Conservation (phyloP, 441 rosid genomes). For the Pelargonium fulgidum region DNA sequence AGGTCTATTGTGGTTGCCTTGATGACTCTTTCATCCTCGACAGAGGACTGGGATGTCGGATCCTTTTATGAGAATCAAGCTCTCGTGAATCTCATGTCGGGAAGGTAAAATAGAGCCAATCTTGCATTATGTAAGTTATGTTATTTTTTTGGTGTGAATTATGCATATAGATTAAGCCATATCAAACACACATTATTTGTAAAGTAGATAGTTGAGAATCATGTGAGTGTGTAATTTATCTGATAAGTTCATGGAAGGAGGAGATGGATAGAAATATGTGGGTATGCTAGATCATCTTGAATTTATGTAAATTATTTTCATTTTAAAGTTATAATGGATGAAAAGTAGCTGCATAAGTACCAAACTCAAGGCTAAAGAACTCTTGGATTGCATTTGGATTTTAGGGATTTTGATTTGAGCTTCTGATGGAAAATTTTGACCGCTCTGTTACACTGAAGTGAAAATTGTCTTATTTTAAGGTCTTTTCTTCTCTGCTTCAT, state of each 20-base stretch:
- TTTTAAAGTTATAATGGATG: too few species aligned
- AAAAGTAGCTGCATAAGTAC: too few species aligned
- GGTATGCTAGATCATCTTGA: too few species aligned
- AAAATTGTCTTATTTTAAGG: too few species aligned
- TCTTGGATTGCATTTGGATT: too few species aligned
- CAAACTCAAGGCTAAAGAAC: too few species aligned
- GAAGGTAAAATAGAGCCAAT: constrained; percentile 37
- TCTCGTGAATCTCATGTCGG: constrained; percentile 67
- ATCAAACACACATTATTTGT: background rate
- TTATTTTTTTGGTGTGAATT: background rate
- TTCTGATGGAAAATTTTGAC: too few species aligned
- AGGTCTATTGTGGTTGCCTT: constrained; percentile 82
- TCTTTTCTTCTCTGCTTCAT: too few species aligned
- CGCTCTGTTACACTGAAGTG: too few species aligned
- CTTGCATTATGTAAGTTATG: background rate
- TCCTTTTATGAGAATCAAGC: constrained; percentile 64
- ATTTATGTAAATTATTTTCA: too few species aligned
- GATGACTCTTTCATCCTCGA: constrained; percentile 68
- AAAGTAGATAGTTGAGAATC: constrained; percentile 3
- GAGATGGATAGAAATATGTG: background rate
- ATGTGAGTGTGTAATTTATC: background rate
- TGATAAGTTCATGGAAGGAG: background rate
- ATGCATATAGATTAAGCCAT: background rate
- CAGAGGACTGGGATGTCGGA: constrained; percentile 80
- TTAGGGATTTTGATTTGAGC: too few species aligned